These are phyloP conservation scores for Jackrogersella minutella DNA, from an alignment of 495 filamentous ascomycete species.

Conservation along the genomic window DNA sequence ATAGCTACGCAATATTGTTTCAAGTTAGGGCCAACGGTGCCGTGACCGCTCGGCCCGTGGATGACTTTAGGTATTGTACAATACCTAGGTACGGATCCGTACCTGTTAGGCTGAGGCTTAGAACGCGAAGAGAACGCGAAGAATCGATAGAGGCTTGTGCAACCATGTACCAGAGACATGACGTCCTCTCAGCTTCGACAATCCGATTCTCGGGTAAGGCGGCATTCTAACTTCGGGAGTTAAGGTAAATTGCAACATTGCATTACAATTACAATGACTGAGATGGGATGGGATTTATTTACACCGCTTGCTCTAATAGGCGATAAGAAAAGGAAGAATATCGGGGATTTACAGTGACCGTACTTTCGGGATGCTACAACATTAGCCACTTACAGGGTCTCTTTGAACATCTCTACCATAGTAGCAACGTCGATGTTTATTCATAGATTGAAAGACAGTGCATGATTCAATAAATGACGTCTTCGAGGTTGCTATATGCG, in stretches of 20 bases:
- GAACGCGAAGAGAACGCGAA: too few species aligned
- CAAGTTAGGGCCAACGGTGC: neutral
- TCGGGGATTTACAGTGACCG: constrained; percentile 19
- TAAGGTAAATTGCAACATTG: neutral
- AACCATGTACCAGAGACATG: neutral
- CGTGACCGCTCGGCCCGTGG: neutral
- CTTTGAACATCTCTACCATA: neutral
- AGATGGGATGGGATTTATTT: too few species aligned
- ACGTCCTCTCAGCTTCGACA: neutral
- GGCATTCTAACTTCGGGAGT: neutral
- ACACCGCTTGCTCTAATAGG: too few species aligned
- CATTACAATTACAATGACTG: neutral
- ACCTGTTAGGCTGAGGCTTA: neutral
- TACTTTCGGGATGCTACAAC: neutral
- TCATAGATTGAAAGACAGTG: constrained; percentile 1
- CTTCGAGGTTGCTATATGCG: constrained; percentile 8
- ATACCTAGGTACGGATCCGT: too few species aligned
- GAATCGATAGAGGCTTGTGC: neutral
- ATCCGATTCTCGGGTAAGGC: neutral
- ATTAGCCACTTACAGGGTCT: neutral
- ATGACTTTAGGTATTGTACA: neutral
- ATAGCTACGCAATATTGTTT: neutral
- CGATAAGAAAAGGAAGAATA: neutral
- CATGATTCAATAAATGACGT: constrained; percentile 16
- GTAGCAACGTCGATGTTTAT: too few species aligned